Conservation (phyloP, 1,284 basidiomycete species). For the Ceratobasidium sp. region DNA sequence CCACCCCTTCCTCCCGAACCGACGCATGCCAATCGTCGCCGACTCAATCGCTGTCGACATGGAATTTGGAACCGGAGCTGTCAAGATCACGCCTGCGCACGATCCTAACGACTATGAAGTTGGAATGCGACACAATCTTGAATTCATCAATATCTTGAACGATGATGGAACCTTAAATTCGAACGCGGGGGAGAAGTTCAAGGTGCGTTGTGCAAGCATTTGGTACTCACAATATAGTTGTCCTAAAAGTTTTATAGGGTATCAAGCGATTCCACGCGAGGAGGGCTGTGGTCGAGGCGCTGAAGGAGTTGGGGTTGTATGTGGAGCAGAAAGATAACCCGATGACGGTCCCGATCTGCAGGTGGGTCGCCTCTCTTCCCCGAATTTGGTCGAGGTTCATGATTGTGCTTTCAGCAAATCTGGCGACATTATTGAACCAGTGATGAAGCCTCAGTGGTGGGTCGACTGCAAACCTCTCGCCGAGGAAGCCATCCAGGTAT, state of each 20-base stretch:
- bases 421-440: conserved; percentile 95
- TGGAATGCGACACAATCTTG: conserved; percentile 87
- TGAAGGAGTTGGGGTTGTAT: conserved; percentile 90
- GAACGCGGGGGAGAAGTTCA: conserved; percentile 86
- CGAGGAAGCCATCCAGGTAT: conserved; percentile 87
- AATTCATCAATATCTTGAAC: conserved; percentile 96
- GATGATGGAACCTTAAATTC: conserved; percentile 97
- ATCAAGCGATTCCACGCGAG: conserved; percentile 98
- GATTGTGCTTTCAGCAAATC: conserved; percentile 75
- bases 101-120: conserved; percentile 99
- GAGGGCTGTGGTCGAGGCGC: conserved; percentile 83
- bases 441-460: conserved; percentile 99
- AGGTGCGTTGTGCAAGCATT: conserved; percentile 60
- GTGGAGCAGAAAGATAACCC: conserved; percentile 95
- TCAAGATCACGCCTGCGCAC: conserved; percentile 99
- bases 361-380: conserved; percentile 59
- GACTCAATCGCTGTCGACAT: conserved; percentile 93
- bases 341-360: conserved; percentile 95
- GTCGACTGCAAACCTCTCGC: conserved; percentile 94
- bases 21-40: conserved; percentile 89
- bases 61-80: conserved; percentile 97
- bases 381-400: neutral
- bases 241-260: conserved; percentile 65
- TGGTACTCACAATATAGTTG: neutral
- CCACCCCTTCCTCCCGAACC: conserved; percentile 88